These are phyloP conservation scores for Boletus pseudopeckii DNA, from an alignment of 768 basidiomycete genomes.

Conservation along the genomic window DNA sequence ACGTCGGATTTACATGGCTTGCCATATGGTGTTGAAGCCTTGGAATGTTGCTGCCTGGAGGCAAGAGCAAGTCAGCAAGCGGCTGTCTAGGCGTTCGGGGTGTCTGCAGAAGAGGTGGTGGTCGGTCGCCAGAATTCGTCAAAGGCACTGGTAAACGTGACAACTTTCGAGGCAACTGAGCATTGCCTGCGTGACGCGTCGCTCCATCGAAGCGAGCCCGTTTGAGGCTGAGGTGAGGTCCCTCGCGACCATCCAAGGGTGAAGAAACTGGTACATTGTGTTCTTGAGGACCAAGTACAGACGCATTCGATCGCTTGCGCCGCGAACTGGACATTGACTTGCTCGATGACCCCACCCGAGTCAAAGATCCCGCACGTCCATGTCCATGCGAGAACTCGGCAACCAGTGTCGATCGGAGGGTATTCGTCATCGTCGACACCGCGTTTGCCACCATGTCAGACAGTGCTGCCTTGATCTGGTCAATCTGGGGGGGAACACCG, in stretches of 20 bases:
- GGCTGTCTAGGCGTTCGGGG: constrained; percentile 19
- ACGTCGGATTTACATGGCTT: not conserved
- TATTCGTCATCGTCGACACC: constrained; percentile 14
- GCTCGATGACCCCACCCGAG: not conserved
- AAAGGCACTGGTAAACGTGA: constrained; percentile 8
- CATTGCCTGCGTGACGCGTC: not conserved
- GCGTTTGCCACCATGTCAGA: constrained; percentile 18
- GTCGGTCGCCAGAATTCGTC: not conserved
- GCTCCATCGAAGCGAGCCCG: constrained; percentile 13
- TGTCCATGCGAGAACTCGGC: constrained; percentile 1
- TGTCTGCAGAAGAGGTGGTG: not conserved
- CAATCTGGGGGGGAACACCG: constrained; percentile 54
- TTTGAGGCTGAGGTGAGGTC: constrained; percentile 3
- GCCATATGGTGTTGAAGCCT: not conserved
- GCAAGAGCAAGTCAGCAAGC: constrained; percentile 14
- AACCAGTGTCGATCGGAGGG: constrained; percentile 10
- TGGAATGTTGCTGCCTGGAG: not conserved
- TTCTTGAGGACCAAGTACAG: not conserved
- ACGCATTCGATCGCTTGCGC: constrained; percentile 1
- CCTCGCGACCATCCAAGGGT: constrained; percentile 8
- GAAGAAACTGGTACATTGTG: constrained; percentile 1
- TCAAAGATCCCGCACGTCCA: not conserved
- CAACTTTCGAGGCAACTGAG: constrained; percentile 9
- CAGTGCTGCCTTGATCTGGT: constrained; percentile 20
- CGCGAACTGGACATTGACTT: not conserved